These are phyloP conservation scores for Solanum ahanhuiri DNA, from an alignment of 257 asterid genomes.

Conservation along the genomic window DNA sequence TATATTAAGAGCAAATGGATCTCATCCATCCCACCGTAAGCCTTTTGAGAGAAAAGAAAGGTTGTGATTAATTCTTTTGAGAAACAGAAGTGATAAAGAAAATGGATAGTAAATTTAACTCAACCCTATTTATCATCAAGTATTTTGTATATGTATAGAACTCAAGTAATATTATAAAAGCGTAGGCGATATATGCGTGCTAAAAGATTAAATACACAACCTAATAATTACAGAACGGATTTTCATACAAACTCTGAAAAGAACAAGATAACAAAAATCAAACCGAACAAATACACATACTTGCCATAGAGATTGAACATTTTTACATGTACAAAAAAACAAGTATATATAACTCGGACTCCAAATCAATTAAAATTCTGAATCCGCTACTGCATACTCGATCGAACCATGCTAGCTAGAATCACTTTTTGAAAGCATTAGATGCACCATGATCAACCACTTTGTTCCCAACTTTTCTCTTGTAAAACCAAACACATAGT, in stretches of 20 bases:
- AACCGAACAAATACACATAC: background rate
- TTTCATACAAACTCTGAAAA: background rate
- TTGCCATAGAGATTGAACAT: background rate
- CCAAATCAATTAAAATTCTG: background rate
- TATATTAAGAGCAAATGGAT: background rate
- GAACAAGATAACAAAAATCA: background rate
- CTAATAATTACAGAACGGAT: background rate
- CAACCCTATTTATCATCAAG: background rate
- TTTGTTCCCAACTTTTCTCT: background rate
- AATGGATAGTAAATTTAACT: background rate
- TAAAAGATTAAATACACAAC: background rate
- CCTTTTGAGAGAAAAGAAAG: background rate
- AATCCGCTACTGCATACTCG: background rate
- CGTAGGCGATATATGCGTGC: background rate
- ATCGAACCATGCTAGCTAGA: background rate
- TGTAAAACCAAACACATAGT: slow-evolving; percentile 1
- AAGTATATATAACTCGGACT: background rate
- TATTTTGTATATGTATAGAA: background rate
- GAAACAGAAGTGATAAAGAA: background rate
- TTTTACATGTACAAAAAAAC: background rate
- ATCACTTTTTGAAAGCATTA: background rate
- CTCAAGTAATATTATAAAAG: background rate
- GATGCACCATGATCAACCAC: background rate
- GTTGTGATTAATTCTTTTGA: background rate
- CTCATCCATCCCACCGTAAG: background rate